Evolutionary conservation across 495 filamentous ascomycete genomes (phyloP).

Genomic region (Aspergillus funiculosus): DNA sequence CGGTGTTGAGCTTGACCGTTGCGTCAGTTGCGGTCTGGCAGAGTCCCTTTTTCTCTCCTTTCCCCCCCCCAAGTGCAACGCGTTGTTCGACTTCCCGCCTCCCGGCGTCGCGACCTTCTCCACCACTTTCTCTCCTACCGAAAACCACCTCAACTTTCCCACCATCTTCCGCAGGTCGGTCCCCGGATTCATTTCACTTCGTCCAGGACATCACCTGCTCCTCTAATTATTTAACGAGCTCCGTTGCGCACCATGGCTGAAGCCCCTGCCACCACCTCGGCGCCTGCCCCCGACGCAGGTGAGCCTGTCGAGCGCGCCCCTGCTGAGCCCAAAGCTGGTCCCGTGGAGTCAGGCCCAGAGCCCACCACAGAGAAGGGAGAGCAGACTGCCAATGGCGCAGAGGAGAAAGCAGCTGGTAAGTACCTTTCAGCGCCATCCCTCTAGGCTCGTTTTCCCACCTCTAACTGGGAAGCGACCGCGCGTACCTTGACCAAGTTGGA

Average conservation of each 20-base stretch:
- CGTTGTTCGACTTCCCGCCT: slow-evolving; percentile 41
- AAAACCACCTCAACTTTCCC: slow-evolving; percentile 21
- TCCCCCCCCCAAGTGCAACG: slow-evolving; percentile 31
- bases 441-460: background rate
- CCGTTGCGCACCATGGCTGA: slow-evolving; percentile 40
- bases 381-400: slow-evolving; percentile 27
- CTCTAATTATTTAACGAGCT: slow-evolving; percentile 13
- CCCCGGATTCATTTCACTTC: slow-evolving; percentile 13
- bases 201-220: slow-evolving; percentile 8
- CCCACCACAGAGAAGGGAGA: slow-evolving; percentile 27
- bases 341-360: slow-evolving; percentile 18
- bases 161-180: slow-evolving; percentile 15
- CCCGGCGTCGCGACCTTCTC: slow-evolving; percentile 39
- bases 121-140: slow-evolving; percentile 29
- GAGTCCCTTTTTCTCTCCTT: slow-evolving; percentile 19
- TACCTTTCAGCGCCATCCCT: slow-evolving; percentile 2
- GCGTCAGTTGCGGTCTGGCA: slow-evolving; percentile 24
- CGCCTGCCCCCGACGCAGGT: slow-evolving; percentile 28
- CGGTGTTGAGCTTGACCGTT: slow-evolving; percentile 17
- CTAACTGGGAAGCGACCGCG: background rate
- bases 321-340: slow-evolving; percentile 25
- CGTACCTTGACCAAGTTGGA: slow-evolving; percentile 1
- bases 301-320: slow-evolving; percentile 31
- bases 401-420: slow-evolving; percentile 35
- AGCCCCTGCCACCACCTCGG: slow-evolving; percentile 32